Conservation (phyloP, 2,329 filamentous ascomycete species). For the Penicillium sp. region DNA sequence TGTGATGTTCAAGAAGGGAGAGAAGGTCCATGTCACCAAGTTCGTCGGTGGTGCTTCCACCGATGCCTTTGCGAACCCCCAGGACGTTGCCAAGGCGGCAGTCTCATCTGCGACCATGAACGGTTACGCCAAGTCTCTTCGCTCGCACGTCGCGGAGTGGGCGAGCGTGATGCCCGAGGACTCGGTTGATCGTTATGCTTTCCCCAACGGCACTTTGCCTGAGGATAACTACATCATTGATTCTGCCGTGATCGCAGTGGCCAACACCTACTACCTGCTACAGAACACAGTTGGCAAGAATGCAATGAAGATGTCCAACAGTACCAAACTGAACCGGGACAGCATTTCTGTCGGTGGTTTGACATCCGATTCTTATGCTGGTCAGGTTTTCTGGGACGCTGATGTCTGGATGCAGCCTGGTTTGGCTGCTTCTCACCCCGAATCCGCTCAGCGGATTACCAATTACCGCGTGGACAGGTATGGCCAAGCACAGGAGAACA, state of each 20-base stretch:
- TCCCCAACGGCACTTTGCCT: slow-evolving; percentile 61
- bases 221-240: slow-evolving; percentile 59
- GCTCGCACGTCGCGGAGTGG: slow-evolving; percentile 65
- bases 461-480: slow-evolving; percentile 65
- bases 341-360: slow-evolving; percentile 70
- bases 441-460: slow-evolving; percentile 63
- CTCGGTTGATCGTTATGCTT: slow-evolving; percentile 64
- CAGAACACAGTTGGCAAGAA: slow-evolving; percentile 57
- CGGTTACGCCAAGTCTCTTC: slow-evolving; percentile 60
- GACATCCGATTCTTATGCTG: slow-evolving; percentile 67
- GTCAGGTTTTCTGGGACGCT: slow-evolving; percentile 67
- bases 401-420: slow-evolving; percentile 71
- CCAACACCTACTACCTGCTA: slow-evolving; percentile 51
- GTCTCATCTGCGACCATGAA: slow-evolving; percentile 51
- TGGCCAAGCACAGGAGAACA: slow-evolving; percentile 62
- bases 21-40: slow-evolving; percentile 62
- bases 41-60: slow-evolving; percentile 69
- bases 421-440: slow-evolving; percentile 64
- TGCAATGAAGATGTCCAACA: slow-evolving; percentile 53
- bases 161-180: slow-evolving; percentile 60
- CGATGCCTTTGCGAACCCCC: slow-evolving; percentile 65
- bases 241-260: slow-evolving; percentile 51
- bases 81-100: slow-evolving; percentile 57
- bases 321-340: slow-evolving; percentile 58
- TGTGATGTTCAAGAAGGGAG: slow-evolving; percentile 55